Conservation (phyloP, 306 rosid genomes). For the Boehmeria nivea region DNA sequence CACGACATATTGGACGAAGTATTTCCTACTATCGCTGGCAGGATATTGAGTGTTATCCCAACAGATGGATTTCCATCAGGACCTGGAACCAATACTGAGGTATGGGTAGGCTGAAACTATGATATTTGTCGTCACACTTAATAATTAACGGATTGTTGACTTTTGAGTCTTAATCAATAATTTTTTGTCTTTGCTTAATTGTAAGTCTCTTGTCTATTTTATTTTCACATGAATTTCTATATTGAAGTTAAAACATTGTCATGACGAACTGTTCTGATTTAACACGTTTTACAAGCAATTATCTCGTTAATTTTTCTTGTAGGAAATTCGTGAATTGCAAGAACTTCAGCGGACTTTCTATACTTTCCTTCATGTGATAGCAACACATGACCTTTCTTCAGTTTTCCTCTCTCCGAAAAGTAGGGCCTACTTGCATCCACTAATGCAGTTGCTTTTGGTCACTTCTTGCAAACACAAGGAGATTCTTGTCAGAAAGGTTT, state of each 20-base stretch:
- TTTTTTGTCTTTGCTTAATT: no score
- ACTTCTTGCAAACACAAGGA: conserved; percentile 89
- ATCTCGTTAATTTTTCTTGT: conserved; percentile 11
- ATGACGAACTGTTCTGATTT: no score
- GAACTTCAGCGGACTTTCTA: conserved; percentile 81
- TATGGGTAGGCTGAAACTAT: conserved; percentile 20
- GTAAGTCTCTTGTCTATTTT: no score
- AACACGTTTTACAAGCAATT: no score
- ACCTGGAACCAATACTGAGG: conserved; percentile 87
- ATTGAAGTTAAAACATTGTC: no score
- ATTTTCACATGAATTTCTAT: no score
- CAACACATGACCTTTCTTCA: conserved; percentile 69
- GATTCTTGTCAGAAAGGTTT: conserved; percentile 82
- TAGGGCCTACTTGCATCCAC: conserved; percentile 57
- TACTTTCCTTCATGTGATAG: conserved; percentile 87
- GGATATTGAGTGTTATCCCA: conserved; percentile 68
- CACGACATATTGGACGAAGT: conserved; percentile 73
- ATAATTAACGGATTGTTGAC: no score
- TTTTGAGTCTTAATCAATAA: no score
- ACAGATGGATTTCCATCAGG: conserved; percentile 72
- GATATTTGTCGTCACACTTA: conserved; percentile 6
- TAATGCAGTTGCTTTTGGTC: conserved; percentile 78
- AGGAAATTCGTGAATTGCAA: conserved; percentile 96
- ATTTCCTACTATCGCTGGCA: conserved; percentile 69
- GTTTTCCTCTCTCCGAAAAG: conserved; percentile 82